A percentile compares a stretch with the other conserved stretches of the same genome.
Conservation (phyloP, 805 yeast genomes). For the Nakazawaea molendinolei region DNA sequence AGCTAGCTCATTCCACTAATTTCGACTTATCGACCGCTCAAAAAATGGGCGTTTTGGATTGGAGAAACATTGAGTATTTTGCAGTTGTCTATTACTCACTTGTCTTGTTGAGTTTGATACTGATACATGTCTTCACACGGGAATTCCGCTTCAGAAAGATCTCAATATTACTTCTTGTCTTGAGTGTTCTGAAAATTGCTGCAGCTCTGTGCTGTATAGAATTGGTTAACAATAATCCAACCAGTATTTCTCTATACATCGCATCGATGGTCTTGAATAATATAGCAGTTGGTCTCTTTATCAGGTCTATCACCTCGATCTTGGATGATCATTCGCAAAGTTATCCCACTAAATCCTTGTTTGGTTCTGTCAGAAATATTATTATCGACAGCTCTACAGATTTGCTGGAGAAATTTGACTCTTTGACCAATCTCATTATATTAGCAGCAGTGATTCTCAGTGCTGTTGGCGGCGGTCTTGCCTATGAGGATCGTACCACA, state of each 20-base stretch:
- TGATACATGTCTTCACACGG: no score
- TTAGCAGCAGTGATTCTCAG: background rate
- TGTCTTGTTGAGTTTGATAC: background rate
- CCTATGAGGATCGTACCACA: background rate
- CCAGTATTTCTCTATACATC: background rate
- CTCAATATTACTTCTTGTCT: background rate
- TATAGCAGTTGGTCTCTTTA: slow-evolving; percentile 4
- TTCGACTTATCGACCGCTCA: no score
- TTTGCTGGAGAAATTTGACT: background rate
- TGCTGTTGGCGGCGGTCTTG: slow-evolving; percentile 1
- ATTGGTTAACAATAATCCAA: background rate
- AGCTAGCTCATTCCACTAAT: no score
- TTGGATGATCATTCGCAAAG: background rate
- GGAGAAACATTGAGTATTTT: slow-evolving; percentile 2
- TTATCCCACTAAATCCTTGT: no score
- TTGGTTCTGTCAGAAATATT: background rate
- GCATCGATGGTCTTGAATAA: slow-evolving; percentile 4
- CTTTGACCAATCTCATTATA: background rate
- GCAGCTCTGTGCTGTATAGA: slow-evolving; percentile 1
- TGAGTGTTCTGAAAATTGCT: background rate
- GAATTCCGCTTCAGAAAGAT: background rate
- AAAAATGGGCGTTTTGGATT: background rate
- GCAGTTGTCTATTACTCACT: slow-evolving; percentile 2
- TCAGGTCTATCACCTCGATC: no score
- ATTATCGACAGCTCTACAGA: background rate